Evolutionary conservation across 2,329 filamentous ascomycete genomes (phyloP).

Genomic region (Ilyonectria mors-panacis): DNA sequence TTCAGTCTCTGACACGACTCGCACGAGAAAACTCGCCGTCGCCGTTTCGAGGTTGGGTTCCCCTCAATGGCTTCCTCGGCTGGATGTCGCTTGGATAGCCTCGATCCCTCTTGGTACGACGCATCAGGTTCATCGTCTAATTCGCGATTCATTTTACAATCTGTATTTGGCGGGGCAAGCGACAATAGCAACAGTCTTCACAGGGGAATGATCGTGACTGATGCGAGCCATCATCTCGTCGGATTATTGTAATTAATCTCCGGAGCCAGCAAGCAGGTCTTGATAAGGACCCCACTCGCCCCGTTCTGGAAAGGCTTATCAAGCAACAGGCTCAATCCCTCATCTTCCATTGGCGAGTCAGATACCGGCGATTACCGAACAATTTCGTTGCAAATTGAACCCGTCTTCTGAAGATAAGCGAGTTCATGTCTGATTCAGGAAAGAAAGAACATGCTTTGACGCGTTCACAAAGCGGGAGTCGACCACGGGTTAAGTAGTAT

Average conservation of each 20-base stretch:
- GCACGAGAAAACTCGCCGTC: constrained; percentile 14
- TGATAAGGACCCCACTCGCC: not conserved
- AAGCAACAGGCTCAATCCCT: not conserved
- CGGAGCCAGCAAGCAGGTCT: not conserved
- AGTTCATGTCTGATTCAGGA: not conserved
- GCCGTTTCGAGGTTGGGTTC: not conserved
- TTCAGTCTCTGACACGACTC: constrained; percentile 15
- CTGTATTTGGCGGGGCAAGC: not conserved
- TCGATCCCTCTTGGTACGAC: not conserved
- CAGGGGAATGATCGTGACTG: not conserved
- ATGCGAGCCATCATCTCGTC: not conserved
- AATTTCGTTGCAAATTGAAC: not conserved
- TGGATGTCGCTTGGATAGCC: not conserved
- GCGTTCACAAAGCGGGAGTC: too few species aligned
- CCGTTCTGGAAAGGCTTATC: not conserved
- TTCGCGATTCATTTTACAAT: not conserved
- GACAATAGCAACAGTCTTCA: not conserved
- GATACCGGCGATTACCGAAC: not conserved
- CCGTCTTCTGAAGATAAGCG: not conserved
- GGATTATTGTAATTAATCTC: not conserved
- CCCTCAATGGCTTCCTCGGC: not conserved
- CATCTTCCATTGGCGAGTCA: not conserved
- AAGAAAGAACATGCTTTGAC: too few species aligned
- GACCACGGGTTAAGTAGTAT: too few species aligned
- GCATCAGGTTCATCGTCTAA: not conserved